Evolutionary conservation across 2,329 filamentous ascomycete species (phyloP), one percentile per base, ranked within the genome.

Genomic region (Colletotrichum theobromicola): DNA sequence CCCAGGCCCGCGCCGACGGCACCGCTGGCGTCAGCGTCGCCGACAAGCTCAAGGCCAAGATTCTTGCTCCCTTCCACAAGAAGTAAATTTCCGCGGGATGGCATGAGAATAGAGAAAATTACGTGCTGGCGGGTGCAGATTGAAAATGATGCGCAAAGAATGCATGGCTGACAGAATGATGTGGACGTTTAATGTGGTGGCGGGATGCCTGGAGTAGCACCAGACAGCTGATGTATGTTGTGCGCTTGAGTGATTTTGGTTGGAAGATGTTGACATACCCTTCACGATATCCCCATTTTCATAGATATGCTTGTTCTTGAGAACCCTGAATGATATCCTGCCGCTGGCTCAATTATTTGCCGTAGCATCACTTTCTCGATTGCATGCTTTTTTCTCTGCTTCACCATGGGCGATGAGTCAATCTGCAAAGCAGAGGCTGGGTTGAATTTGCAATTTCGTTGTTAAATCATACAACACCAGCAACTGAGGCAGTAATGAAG

Each of bases 11-110:
- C 35, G 70, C 76, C 37, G 74, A 74, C n/a, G 77, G 76, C 60
- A 26, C 42, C n/a, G 77, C 81, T 10, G 83, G 84, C 68, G 78
- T 83, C 62, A 84, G 89, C 35, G 79, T 91, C 72, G 90, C 89
- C 21, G 89, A 91, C 79, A 90, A 88, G 85, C 82, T 91, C 77
- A 91, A 91, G 87, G 75, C 82, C 76, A 91, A 90, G 87, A 80
- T 91, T 57, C 84, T 90, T 70, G 85, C 86, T 21, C 79, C 81
- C 2, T 86, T 88, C 77, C 67, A 74, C 55, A 89, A 88, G 83
- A 89, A 90, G 76, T 86, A 77, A 50, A 21, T 28, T 30, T 30
- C 13, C 10, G 34, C 15, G 53, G 32, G 34, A 61, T 30, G 16
- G 46, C 21, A 21, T 2, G n/a, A 46, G 24, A 3, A 5, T 50